A percentile compares a stretch with the other conserved stretches of the same genome.
Evolutionary conservation across 805 yeast genomes (phyloP).

Genomic region (Peterozyma toletana): DNA sequence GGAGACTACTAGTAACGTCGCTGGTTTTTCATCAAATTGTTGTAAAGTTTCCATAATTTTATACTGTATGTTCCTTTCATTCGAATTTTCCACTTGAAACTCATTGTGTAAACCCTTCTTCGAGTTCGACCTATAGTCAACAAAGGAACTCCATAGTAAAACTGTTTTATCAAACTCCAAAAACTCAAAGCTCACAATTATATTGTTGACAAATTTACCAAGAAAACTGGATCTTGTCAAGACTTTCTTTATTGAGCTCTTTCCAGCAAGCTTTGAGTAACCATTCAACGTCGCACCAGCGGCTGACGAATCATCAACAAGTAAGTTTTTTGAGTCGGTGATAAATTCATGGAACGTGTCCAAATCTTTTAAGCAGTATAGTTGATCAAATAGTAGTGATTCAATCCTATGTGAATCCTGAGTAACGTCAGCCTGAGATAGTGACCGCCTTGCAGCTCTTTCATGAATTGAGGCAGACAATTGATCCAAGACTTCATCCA

Average conservation of each 20-base stretch:
- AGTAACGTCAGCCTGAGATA: slow-evolving; percentile 4
- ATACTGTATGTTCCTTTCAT: slow-evolving; percentile 10
- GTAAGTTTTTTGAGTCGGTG: slow-evolving; percentile 19
- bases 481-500: slow-evolving; percentile 13
- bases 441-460: background rate
- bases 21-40: slow-evolving; percentile 1
- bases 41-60: background rate
- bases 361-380: slow-evolving; percentile 42
- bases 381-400: slow-evolving; percentile 21
- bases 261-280: background rate
- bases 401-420: slow-evolving; percentile 22
- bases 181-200: slow-evolving; percentile 31
- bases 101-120: slow-evolving; percentile 13
- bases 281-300: slow-evolving; percentile 8
- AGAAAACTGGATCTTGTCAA: slow-evolving; percentile 32
- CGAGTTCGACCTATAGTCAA: slow-evolving; percentile 23
- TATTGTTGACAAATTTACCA: slow-evolving; percentile 37
- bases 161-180: slow-evolving; percentile 40
- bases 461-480: background rate
- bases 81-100: slow-evolving; percentile 13
- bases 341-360: slow-evolving; percentile 39
- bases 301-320: slow-evolving; percentile 25
- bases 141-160: slow-evolving; percentile 33
- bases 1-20: slow-evolving; percentile 29
- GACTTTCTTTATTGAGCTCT: slow-evolving; percentile 7